Conservation (phyloP, 2,329 filamentous ascomycete genomes). For the Ophiostoma ulmi region DNA sequence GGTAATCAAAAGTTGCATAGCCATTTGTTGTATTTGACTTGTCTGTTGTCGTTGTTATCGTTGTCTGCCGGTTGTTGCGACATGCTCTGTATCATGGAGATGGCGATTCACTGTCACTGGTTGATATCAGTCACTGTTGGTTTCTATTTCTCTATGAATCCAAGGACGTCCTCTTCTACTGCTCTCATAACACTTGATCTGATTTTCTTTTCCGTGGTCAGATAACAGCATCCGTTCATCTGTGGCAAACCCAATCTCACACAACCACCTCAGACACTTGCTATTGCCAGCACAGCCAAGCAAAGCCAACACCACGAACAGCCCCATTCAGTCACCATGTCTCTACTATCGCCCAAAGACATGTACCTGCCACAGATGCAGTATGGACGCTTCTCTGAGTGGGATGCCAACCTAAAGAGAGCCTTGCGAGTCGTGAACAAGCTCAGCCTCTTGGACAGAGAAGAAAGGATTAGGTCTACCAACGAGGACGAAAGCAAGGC, state of each 20-base stretch:
- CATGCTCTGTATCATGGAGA: not conserved
- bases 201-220: not conserved
- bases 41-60: not conserved
- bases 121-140: not conserved
- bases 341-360: not conserved
- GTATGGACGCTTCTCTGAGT: not conserved
- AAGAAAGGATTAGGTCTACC: too few species aligned
- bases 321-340: not conserved
- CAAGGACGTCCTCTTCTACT: not conserved
- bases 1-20: not conserved
- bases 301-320: not conserved
- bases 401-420: not conserved
- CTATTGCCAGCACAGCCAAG: not conserved
- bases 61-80: not conserved
- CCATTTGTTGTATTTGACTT: not conserved
- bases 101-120: not conserved
- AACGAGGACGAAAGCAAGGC: too few species aligned
- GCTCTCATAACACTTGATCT: not conserved
- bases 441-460: not conserved
- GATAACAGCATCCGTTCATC: not conserved
- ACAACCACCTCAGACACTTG: not conserved
- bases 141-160: too few species aligned
- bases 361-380: not conserved
- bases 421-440: not conserved
- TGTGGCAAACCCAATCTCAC: not conserved